A percentile compares a stretch with the other conserved stretches of the same genome.
phyloP scores from a whole-genome alignment of 1,139 yeast species.

The Candida sp. region DNA sequence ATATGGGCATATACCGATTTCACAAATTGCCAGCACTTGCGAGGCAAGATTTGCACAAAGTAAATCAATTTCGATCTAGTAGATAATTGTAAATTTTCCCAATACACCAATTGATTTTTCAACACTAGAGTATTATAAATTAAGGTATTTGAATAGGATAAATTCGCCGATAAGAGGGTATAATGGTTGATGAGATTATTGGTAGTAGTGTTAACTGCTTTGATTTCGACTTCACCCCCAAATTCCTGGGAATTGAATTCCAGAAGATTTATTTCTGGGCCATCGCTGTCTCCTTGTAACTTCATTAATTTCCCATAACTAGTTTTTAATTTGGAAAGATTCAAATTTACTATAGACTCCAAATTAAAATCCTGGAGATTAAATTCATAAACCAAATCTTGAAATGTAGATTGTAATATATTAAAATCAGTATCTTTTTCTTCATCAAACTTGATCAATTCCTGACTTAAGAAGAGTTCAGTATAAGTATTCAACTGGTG shows the following conservation, averaged over 20 bases:
- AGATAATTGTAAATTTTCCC: constrained; percentile 30
- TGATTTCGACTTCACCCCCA: constrained; percentile 2
- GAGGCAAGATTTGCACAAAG: constrained; percentile 33
- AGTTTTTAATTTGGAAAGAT: constrained; percentile 10
- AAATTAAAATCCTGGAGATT: constrained; percentile 22
- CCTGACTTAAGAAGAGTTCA: constrained; percentile 9
- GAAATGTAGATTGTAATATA: constrained; percentile 19
- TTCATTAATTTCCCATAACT: constrained; percentile 8
- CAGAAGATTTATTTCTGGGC: background rate
- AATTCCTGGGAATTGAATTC: background rate
- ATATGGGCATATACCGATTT: constrained; percentile 8
- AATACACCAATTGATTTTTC: constrained; percentile 34
- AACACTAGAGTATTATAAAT: constrained; percentile 33
- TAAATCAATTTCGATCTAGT: constrained; percentile 24
- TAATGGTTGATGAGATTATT: constrained; percentile 21
- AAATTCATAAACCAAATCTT: constrained; percentile 20
- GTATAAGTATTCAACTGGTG: constrained; percentile 9
- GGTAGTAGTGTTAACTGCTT: constrained; percentile 5
- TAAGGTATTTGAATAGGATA: constrained; percentile 29
- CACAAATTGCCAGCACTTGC: constrained; percentile 14
- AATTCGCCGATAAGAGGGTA: constrained; percentile 20
- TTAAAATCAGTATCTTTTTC: constrained; percentile 18
- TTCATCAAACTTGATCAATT: constrained; percentile 14
- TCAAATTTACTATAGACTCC: constrained; percentile 12
- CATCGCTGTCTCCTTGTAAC: background rate